phyloP scores from a whole-genome alignment of 106 monocot genomes.

The Iris macrosiphon region DNA sequence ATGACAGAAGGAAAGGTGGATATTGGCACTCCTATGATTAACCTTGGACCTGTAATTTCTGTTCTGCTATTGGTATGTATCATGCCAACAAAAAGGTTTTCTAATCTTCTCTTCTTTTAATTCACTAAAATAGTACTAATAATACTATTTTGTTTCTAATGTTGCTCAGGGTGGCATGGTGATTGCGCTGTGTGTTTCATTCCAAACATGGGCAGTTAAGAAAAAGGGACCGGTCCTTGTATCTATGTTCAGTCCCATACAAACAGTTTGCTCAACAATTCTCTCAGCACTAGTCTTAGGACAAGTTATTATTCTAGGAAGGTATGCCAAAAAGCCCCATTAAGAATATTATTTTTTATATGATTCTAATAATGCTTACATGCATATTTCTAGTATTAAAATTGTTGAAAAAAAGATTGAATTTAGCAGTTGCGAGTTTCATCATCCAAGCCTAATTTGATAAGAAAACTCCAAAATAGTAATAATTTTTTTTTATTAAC shows the following conservation, averaged over 20 bases:
- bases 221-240: conserved; percentile 70
- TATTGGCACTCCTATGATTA: conserved; percentile 13
- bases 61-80: conserved; percentile 32
- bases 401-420: background rate
- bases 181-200: conserved; percentile 36
- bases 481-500: no score
- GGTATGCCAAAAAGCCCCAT: conserved; percentile 15
- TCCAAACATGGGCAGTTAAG: conserved; percentile 70
- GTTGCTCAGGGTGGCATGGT: conserved; percentile 54
- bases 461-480: no score
- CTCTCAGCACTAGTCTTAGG: conserved; percentile 46
- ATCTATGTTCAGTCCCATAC: conserved; percentile 67
- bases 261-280: conserved; percentile 44
- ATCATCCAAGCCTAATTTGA: no score
- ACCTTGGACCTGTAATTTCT: conserved; percentile 7
- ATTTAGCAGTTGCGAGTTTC: no score
- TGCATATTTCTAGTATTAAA: background rate
- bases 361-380: background rate
- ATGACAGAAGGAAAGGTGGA: conserved; percentile 15
- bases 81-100: no score
- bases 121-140: no score
- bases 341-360: background rate
- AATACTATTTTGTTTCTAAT: no score
- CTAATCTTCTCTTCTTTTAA: no score
- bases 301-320: conserved; percentile 31